Conservation (phyloP, 768 basidiomycete genomes). For the Boletus reticuloceps region DNA sequence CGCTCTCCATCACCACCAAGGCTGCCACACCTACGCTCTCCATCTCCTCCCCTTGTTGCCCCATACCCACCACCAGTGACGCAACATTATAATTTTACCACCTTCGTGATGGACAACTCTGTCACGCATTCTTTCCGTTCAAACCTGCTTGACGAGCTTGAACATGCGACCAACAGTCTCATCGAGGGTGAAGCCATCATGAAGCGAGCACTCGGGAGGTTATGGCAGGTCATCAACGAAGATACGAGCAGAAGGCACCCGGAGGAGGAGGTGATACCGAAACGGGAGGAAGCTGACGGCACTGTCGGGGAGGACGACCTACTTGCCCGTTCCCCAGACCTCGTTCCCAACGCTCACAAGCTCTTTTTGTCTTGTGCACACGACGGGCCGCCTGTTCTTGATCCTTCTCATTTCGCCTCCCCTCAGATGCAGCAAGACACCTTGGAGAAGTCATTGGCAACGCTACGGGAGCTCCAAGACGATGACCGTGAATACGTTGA, state of each 20-base stretch:
- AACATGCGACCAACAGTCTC: conserved; percentile 77
- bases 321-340: conserved; percentile 61
- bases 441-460: conserved; percentile 71
- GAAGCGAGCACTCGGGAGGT: conserved; percentile 68
- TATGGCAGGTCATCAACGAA: conserved; percentile 82
- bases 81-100: conserved; percentile 74
- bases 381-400: conserved; percentile 45
- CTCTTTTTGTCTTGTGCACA: conserved; percentile 59
- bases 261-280: conserved; percentile 51
- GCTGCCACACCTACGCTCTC: conserved; percentile 73
- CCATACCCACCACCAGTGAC: conserved; percentile 69
- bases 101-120: conserved; percentile 83
- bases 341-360: conserved; percentile 64
- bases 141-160: conserved; percentile 71
- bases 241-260: conserved; percentile 45
- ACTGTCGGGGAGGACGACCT: conserved; percentile 39
- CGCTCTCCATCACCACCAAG: conserved; percentile 71
- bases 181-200: conserved; percentile 80
- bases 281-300: conserved; percentile 68
- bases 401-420: conserved; percentile 61
- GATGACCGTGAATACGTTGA: conserved; percentile 87
- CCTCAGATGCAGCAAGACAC: conserved; percentile 66
- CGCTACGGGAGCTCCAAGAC: conserved; percentile 78
- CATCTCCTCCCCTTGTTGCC: conserved; percentile 73
- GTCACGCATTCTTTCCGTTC: conserved; percentile 85